These are phyloP conservation scores for Paecilomyces variotii DNA, from an alignment of 2,329 filamentous ascomycete genomes.

Conservation along the genomic window DNA sequence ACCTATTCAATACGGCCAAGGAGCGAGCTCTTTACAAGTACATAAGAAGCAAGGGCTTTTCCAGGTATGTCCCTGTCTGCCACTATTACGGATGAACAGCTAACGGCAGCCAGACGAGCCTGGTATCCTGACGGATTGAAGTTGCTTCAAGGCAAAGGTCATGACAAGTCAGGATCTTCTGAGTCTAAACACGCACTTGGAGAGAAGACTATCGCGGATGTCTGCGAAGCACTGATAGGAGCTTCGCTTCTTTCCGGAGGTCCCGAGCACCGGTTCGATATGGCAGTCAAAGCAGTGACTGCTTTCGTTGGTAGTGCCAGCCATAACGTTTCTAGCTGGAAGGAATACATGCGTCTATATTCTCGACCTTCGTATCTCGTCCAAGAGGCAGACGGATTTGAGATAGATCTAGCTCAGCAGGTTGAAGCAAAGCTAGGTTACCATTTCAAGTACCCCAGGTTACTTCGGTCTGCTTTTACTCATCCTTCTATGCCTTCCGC, in stretches of 20 bases:
- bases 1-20: conserved; percentile 70
- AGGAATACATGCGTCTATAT: conserved; percentile 66
- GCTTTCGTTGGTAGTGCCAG: conserved; percentile 58
- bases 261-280: conserved; percentile 44
- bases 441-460: conserved; percentile 63
- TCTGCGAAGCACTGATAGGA: conserved; percentile 89
- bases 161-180: conserved; percentile 38
- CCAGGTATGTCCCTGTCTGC: conserved; percentile 42
- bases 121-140: conserved; percentile 84
- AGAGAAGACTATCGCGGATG: conserved; percentile 88
- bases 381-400: conserved; percentile 53
- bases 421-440: conserved; percentile 55
- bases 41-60: conserved; percentile 76
- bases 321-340: conserved; percentile 62
- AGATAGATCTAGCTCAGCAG: conserved; percentile 59
- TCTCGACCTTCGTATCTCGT: conserved; percentile 63
- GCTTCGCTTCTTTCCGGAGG: conserved; percentile 60
- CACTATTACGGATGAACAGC: neutral
- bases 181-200: conserved; percentile 57
- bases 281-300: conserved; percentile 51
- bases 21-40: conserved; percentile 61
- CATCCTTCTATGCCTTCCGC: conserved; percentile 73
- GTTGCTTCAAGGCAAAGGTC: conserved; percentile 63
- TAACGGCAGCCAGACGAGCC: conserved; percentile 44
- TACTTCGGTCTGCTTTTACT: conserved; percentile 77